phyloP scores from a whole-genome alignment of 2,329 filamentous ascomycete species.

The Diaporthe citrichinensis region DNA sequence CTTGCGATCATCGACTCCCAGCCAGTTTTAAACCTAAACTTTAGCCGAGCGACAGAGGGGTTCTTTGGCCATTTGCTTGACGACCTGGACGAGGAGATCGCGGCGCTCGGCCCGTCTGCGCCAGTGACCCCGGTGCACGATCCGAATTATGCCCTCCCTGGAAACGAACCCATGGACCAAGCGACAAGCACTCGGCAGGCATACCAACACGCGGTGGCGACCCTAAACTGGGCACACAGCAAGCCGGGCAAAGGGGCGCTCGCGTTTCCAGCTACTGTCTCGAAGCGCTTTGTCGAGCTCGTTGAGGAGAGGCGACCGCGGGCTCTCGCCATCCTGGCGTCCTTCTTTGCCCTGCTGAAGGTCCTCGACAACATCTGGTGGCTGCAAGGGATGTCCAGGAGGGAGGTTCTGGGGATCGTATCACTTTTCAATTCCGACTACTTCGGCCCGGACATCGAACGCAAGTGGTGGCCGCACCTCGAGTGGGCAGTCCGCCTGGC shows the following conservation, averaged over 20 bases:
- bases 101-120: conserved; percentile 43
- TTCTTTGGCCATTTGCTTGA: conserved; percentile 75
- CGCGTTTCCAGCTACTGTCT: conserved; percentile 76
- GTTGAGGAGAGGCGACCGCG: conserved; percentile 72
- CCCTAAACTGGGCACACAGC: conserved; percentile 76
- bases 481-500: conserved; percentile 74
- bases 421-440: conserved; percentile 71
- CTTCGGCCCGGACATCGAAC: conserved; percentile 53
- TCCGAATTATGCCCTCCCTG: conserved; percentile 29
- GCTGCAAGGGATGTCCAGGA: conserved; percentile 75
- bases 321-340: conserved; percentile 74
- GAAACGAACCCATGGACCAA: conserved; percentile 46
- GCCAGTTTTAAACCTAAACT: conserved; percentile 72
- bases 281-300: conserved; percentile 71
- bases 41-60: conserved; percentile 65
- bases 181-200: conserved; percentile 62
- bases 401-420: conserved; percentile 75
- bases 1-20: conserved; percentile 75
- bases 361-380: conserved; percentile 77
- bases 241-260: conserved; percentile 72
- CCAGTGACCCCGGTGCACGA: conserved; percentile 11
- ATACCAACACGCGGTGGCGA: conserved; percentile 75
- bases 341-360: conserved; percentile 77
- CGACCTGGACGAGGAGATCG: conserved; percentile 70
- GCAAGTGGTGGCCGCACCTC: conserved; percentile 71